Percentiles rank a stretch among this genome's conserved stretches.
Evolutionary conservation across 2,329 filamentous ascomycete genomes (phyloP).

Genomic region (Aspergillus pseudoglaucus): DNA sequence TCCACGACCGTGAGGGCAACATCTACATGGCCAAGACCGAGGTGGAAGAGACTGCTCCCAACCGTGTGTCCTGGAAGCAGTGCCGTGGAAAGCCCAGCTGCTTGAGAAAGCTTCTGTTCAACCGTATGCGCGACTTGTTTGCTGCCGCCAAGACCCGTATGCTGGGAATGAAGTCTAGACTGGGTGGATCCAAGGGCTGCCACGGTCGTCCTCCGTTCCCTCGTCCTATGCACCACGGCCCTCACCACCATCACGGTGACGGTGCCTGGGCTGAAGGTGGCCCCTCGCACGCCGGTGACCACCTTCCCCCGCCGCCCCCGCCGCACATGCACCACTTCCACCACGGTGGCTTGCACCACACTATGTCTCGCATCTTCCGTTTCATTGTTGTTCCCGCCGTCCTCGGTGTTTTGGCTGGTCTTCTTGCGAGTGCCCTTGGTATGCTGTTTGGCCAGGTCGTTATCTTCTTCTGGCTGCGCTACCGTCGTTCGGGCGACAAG

Average conservation of each 20-base stretch:
- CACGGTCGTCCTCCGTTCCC: conserved; percentile 17
- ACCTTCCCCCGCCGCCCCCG: conserved; percentile 8
- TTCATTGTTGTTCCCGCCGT: conserved; percentile 41
- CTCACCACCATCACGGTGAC: neutral
- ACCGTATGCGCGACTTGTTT: conserved; percentile 35
- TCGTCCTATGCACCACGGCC: conserved; percentile 4
- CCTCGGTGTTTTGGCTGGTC: conserved; percentile 40
- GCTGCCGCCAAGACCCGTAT: conserved; percentile 32
- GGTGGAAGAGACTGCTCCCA: conserved; percentile 31
- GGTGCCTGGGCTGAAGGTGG: neutral
- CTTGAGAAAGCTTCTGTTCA: conserved; percentile 31
- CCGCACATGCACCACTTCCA: conserved; percentile 27
- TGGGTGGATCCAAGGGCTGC: conserved; percentile 25
- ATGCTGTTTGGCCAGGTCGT: conserved; percentile 44
- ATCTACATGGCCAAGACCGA: conserved; percentile 32
- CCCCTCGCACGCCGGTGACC: conserved; percentile 8
- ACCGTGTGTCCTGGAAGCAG: conserved; percentile 36
- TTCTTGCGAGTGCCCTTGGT: conserved; percentile 40
- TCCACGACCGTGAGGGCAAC: conserved; percentile 29
- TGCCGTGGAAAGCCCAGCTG: conserved; percentile 37
- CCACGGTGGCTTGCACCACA: conserved; percentile 32
- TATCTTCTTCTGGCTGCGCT: conserved; percentile 40
- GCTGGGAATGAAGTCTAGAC: conserved; percentile 21
- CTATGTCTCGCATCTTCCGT: conserved; percentile 35
- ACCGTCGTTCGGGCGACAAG: conserved; percentile 24